Evolutionary conservation across 2,329 filamentous ascomycete species (phyloP).

Genomic region (Xylaria multiplex): DNA sequence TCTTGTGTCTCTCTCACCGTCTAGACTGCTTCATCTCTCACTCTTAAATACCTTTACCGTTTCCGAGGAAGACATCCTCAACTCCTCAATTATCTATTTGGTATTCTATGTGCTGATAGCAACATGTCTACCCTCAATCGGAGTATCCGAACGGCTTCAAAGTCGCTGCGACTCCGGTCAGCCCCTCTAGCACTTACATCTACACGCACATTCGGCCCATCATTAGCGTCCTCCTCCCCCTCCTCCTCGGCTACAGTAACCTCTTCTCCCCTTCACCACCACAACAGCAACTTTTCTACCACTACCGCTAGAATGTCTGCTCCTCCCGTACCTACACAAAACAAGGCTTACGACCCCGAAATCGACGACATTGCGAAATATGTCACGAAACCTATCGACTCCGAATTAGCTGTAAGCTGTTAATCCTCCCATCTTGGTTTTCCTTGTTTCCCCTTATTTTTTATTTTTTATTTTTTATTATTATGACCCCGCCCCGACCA

Average conservation of each 20-base stretch:
- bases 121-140: slow-evolving; percentile 65
- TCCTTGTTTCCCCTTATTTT: too few species aligned
- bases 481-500: slow-evolving; percentile 28
- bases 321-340: slow-evolving; percentile 61
- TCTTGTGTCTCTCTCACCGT: neutral
- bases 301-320: slow-evolving; percentile 59
- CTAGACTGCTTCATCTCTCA: neutral
- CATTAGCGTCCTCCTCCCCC: slow-evolving; percentile 48
- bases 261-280: slow-evolving; percentile 49
- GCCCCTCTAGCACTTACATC: slow-evolving; percentile 40
- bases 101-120: slow-evolving; percentile 1
- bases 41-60: neutral
- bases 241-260: slow-evolving; percentile 44
- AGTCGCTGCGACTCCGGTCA: slow-evolving; percentile 61
- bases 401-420: slow-evolving; percentile 84
- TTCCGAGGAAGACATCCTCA: too few species aligned
- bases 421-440: neutral
- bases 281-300: slow-evolving; percentile 60
- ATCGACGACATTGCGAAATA: slow-evolving; percentile 96
- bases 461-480: too few species aligned
- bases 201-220: slow-evolving; percentile 52
- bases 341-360: slow-evolving; percentile 83
- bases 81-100: slow-evolving; percentile 1
- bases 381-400: slow-evolving; percentile 89
- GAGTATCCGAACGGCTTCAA: slow-evolving; percentile 64